These are phyloP conservation scores for Cercospora zeae-maydis DNA, from an alignment of 2,329 filamentous ascomycete genomes.

Conservation along the genomic window DNA sequence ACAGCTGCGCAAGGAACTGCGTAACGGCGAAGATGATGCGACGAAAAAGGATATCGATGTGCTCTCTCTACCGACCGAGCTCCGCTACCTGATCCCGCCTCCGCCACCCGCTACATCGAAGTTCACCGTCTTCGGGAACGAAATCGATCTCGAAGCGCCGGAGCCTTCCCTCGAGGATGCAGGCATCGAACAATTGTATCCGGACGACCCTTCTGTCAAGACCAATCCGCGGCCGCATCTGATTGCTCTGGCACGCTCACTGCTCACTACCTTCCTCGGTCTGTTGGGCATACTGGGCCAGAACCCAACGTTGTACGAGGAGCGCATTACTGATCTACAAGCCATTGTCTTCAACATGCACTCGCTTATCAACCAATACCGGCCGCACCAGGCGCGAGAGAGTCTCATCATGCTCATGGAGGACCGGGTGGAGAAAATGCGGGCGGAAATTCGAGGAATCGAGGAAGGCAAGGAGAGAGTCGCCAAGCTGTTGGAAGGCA, in stretches of 20 bases:
- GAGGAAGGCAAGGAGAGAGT: constrained; percentile 68
- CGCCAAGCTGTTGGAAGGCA: constrained; percentile 65
- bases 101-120: constrained; percentile 64
- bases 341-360: constrained; percentile 88
- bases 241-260: constrained; percentile 75
- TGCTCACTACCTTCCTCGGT: constrained; percentile 85
- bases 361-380: constrained; percentile 88
- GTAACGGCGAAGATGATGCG: constrained; percentile 19
- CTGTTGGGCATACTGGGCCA: constrained; percentile 67
- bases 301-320: constrained; percentile 60
- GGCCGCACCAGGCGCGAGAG: constrained; percentile 88
- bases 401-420: constrained; percentile 85
- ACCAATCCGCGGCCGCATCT: constrained; percentile 50
- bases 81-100: constrained; percentile 78
- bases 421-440: constrained; percentile 69
- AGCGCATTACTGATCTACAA: constrained; percentile 73
- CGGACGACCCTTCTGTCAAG: constrained; percentile 42
- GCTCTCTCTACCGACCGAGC: constrained; percentile 62
- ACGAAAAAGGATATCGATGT: constrained; percentile 27
- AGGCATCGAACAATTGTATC: constrained; percentile 68
- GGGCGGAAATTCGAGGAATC: constrained; percentile 68
- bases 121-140: constrained; percentile 71
- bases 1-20: constrained; percentile 28
- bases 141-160: constrained; percentile 59
- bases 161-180: constrained; percentile 66